These are phyloP conservation scores for Fraxinus floribunda DNA, from an alignment of 305 asterid genomes.

Conservation along the genomic window DNA sequence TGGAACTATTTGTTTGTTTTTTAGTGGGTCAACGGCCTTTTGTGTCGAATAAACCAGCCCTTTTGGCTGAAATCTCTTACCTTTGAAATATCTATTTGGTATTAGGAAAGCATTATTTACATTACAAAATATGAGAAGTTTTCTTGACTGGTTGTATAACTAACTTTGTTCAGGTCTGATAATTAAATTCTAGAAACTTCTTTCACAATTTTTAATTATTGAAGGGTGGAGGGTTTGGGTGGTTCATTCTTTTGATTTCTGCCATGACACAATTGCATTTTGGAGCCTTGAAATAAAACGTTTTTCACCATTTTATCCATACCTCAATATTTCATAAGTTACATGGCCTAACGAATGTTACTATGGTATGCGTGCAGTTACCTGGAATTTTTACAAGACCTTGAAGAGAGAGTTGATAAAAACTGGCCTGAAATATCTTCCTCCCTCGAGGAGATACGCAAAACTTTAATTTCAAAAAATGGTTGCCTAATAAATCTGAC, in stretches of 20 bases:
- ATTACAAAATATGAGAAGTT: slow-evolving; percentile 12
- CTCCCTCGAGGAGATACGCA: slow-evolving; percentile 91
- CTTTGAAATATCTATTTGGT: slow-evolving; percentile 18
- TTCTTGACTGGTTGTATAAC: neutral
- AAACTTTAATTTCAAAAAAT: slow-evolving; percentile 64
- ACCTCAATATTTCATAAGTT: slow-evolving; percentile 6
- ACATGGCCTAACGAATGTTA: slow-evolving; percentile 14
- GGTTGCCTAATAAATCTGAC: slow-evolving; percentile 87
- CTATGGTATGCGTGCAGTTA: slow-evolving; percentile 57
- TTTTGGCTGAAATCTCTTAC: neutral
- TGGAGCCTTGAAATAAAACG: slow-evolving; percentile 9
- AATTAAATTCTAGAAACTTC: slow-evolving; percentile 5
- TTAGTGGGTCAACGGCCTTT: neutral
- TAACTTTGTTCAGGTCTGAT: slow-evolving; percentile 17
- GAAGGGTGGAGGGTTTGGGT: slow-evolving; percentile 5
- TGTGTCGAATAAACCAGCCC: neutral
- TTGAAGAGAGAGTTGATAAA: slow-evolving; percentile 73
- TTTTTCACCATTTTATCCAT: neutral
- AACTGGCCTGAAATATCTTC: slow-evolving; percentile 82
- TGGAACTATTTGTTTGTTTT: slow-evolving; percentile 23
- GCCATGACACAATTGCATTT: neutral
- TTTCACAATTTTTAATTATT: neutral
- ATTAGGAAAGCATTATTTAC: slow-evolving; percentile 8
- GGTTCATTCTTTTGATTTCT: neutral
- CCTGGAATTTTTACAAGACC: slow-evolving; percentile 75